Evolutionary conservation across 768 basidiomycete species (phyloP).

Genomic region (Collybiopsis confluens): DNA sequence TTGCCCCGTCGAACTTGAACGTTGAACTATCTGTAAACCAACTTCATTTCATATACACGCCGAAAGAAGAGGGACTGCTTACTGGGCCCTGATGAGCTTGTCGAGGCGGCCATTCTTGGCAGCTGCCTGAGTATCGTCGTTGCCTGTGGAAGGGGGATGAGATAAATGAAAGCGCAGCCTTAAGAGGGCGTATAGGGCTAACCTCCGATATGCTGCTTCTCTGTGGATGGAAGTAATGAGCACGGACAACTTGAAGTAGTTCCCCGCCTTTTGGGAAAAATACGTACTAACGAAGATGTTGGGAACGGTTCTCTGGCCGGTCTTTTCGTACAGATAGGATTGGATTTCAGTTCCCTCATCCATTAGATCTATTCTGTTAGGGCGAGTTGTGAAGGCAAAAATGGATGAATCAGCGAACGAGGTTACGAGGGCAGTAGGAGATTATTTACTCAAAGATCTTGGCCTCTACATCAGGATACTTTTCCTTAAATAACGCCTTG

Average conservation of each 20-base stretch:
- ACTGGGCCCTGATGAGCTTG: conserved; percentile 14
- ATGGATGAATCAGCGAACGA: background rate
- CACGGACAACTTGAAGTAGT: too few relatives aligned
- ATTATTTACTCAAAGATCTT: conserved; percentile 44
- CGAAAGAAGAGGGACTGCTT: too few relatives aligned
- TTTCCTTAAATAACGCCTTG: conserved; percentile 38
- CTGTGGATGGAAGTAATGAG: conserved; percentile 21
- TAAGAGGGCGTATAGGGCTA: conserved; percentile 10
- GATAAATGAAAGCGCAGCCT: background rate
- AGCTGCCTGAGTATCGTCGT: conserved; percentile 30
- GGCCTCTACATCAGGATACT: conserved; percentile 35
- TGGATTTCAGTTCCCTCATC: conserved; percentile 64
- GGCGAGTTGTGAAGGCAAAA: background rate
- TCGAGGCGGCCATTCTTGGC: conserved; percentile 26
- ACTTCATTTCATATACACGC: too few relatives aligned
- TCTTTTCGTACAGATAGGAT: conserved; percentile 57
- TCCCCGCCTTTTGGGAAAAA: too few relatives aligned
- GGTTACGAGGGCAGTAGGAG: too few relatives aligned
- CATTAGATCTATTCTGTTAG: conserved; percentile 50
- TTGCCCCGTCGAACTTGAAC: too few relatives aligned
- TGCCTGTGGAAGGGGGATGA: conserved; percentile 23
- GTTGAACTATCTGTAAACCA: too few relatives aligned
- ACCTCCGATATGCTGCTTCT: conserved; percentile 55
- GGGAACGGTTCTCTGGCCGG: conserved; percentile 69
- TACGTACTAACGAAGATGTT: conserved; percentile 71